These are phyloP conservation scores for Fraxinus cuspidata DNA, from an alignment of 257 asterid species.

Conservation along the genomic window DNA sequence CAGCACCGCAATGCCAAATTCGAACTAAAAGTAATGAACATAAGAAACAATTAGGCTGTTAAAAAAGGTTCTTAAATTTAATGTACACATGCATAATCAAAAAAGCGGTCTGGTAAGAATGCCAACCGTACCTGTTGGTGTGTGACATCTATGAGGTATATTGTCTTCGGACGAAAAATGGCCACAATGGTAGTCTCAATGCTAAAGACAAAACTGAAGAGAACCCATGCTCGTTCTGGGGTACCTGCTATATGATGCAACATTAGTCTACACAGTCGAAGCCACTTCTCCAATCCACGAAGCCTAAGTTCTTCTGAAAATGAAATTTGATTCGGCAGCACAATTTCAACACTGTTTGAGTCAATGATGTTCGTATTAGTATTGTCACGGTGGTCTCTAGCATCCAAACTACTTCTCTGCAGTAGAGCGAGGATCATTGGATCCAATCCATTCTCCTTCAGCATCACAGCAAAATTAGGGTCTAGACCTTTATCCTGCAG, in stretches of 20 bases:
- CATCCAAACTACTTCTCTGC: slow-evolving; percentile 98
- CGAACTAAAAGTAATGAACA: slow-evolving; percentile 61
- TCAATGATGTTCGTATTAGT: slow-evolving; percentile 59
- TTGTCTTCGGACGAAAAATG: slow-evolving; percentile 75
- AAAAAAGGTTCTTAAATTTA: slow-evolving; percentile 5
- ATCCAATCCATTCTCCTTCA: slow-evolving; percentile 96
- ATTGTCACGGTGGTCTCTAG: slow-evolving; percentile 90
- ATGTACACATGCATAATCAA: slow-evolving; percentile 17
- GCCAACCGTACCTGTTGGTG: slow-evolving; percentile 81
- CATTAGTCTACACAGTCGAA: slow-evolving; percentile 72
- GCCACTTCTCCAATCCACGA: slow-evolving; percentile 90
- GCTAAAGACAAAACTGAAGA: slow-evolving; percentile 87
- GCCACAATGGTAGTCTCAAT: slow-evolving; percentile 85
- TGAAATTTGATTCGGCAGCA: slow-evolving; percentile 76
- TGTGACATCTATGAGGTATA: slow-evolving; percentile 64
- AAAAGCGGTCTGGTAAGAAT: slow-evolving; percentile 11
- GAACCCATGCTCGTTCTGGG: slow-evolving; percentile 98
- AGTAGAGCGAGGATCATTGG: slow-evolving; percentile 98
- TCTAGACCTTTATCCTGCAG: slow-evolving; percentile 96
- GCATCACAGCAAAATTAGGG: slow-evolving; percentile 99
- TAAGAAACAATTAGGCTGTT: slow-evolving; percentile 18
- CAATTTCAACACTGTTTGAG: slow-evolving; percentile 66
- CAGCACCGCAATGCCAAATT: slow-evolving; percentile 91
- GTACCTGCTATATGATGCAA: slow-evolving; percentile 88
- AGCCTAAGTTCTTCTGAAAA: slow-evolving; percentile 97